Evolutionary conservation across 257 asterid species (phyloP), one percentile per base, ranked within the genome.

Genomic region (Anisodus acutangulus): DNA sequence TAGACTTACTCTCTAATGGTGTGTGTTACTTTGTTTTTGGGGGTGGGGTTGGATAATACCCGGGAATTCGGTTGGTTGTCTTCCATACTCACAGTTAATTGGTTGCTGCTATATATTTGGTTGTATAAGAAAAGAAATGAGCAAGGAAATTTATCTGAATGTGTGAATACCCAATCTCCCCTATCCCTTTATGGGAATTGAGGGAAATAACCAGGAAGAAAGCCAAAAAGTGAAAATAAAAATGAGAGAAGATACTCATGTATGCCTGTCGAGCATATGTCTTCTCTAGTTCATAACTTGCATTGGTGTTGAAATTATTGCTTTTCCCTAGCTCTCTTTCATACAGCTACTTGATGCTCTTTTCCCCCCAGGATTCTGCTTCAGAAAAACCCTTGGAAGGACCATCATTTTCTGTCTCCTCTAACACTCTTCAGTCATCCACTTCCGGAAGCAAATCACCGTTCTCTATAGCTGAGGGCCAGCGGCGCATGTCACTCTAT

Each of bases 401-500:
- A 81, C 89, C 86, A 84, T 83, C 87, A 37, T 63, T 59, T 71
- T 81, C 87, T 86, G 64, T 87, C 53, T 70, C 92, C 84, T 78
- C 90, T 39, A 94, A 89, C 15, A 53, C 87, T 84, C 86, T 88
- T 87, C 92, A 86, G 87, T 71, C 83, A 41, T 85, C 94, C 83
- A 83, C 89, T 82, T 89, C 97, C 84, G 97, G 90, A 88, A 92
- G 86, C 88, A 74, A 82, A 59, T 76, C 93, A 82, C 87, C 93
- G 60, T 85, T 89, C 82, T 82, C 91, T 54, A 78, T 93, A 82
- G 88, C 93, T 83, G 98, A 93, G 84, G 97, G 90, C 85, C 98
- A 91, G 89, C 94, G 97, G 60, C 89, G 93, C 92, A 90, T 93
- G 95, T 92, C 98, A 26, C 92, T 97, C 41, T 97, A 93, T 89